These are phyloP conservation scores for Zasmidium cellare DNA, from an alignment of 2,329 filamentous ascomycete genomes.

Conservation along the genomic window DNA sequence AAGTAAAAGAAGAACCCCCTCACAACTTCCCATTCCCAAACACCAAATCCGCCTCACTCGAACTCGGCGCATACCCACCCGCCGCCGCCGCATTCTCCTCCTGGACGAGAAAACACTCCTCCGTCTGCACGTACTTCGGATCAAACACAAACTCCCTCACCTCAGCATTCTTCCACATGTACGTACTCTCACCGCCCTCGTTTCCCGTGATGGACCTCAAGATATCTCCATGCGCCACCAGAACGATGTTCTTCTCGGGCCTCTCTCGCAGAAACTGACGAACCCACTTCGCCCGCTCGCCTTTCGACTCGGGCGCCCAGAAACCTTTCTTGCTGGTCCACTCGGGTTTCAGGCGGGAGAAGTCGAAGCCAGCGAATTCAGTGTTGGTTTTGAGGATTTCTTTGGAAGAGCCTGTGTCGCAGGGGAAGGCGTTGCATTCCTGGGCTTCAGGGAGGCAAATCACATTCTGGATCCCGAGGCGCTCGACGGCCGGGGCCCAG, in stretches of 20 bases:
- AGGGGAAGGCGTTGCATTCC: conserved; percentile 35
- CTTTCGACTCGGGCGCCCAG: conserved; percentile 24
- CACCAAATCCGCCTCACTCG: conserved; percentile 29
- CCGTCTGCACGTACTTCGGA: conserved; percentile 23
- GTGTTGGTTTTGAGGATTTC: conserved; percentile 25
- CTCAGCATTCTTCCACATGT: conserved; percentile 36
- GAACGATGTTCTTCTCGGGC: conserved; percentile 34
- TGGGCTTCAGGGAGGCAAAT: conserved; percentile 34
- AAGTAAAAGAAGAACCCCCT: background rate
- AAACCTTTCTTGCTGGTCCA: conserved; percentile 35
- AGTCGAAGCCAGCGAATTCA: conserved; percentile 32
- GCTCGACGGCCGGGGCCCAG: conserved; percentile 28
- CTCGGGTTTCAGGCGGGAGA: conserved; percentile 28
- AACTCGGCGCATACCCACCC: conserved; percentile 33
- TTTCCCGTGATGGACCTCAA: conserved; percentile 30
- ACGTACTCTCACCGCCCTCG: conserved; percentile 23
- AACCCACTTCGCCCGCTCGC: conserved; percentile 31
- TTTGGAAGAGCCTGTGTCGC: conserved; percentile 31
- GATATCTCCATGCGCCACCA: conserved; percentile 37
- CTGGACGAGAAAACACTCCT: conserved; percentile 30
- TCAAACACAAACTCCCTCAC: conserved; percentile 30
- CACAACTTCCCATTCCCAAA: conserved; percentile 15
- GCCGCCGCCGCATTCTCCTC: conserved; percentile 31
- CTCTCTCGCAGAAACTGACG: conserved; percentile 31
- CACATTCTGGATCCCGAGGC: conserved; percentile 29